phyloP scores from a whole-genome alignment of 441 rosid species.

The Pelargonium cotyledonis region DNA sequence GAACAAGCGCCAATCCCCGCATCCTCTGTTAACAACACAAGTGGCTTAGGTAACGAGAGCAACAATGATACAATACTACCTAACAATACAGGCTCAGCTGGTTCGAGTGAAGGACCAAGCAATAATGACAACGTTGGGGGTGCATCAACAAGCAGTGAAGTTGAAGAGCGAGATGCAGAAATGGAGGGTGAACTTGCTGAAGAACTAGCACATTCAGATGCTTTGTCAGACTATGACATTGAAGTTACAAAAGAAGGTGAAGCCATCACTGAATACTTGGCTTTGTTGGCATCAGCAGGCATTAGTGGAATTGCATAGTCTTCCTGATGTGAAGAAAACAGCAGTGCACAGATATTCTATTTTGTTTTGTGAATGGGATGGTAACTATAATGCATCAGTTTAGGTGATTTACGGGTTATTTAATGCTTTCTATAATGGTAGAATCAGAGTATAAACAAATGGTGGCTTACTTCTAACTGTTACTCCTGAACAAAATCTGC shows the following conservation, averaged over 20 bases:
- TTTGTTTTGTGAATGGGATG: conserved; percentile 5
- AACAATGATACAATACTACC: conserved; percentile 3
- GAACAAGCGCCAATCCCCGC: conserved; percentile 22
- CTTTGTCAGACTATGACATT: conserved; percentile 64
- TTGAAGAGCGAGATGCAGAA: conserved; percentile 53
- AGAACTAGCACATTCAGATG: conserved; percentile 50
- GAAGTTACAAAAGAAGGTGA: conserved; percentile 65
- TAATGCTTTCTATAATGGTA: neutral
- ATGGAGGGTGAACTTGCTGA: conserved; percentile 60
- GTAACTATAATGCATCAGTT: conserved; percentile 12
- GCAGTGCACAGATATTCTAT: neutral
- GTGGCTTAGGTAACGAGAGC: neutral
- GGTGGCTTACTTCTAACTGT: neutral
- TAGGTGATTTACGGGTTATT: neutral
- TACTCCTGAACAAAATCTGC: neutral
- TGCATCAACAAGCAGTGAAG: conserved; percentile 15
- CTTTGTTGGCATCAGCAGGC: conserved; percentile 45
- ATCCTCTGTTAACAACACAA: conserved; percentile 13
- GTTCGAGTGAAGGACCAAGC: conserved; percentile 8
- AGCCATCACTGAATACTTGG: conserved; percentile 64
- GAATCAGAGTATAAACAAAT: neutral
- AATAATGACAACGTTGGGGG: conserved; percentile 17
- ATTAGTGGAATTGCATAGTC: conserved; percentile 12
- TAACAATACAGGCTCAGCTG: conserved; percentile 11
- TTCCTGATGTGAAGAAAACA: conserved; percentile 14